Evolutionary conservation across 2,329 filamentous ascomycete species (phyloP), one percentile per base, ranked within the genome.

Genomic region (Cladobotryum protrusum): DNA sequence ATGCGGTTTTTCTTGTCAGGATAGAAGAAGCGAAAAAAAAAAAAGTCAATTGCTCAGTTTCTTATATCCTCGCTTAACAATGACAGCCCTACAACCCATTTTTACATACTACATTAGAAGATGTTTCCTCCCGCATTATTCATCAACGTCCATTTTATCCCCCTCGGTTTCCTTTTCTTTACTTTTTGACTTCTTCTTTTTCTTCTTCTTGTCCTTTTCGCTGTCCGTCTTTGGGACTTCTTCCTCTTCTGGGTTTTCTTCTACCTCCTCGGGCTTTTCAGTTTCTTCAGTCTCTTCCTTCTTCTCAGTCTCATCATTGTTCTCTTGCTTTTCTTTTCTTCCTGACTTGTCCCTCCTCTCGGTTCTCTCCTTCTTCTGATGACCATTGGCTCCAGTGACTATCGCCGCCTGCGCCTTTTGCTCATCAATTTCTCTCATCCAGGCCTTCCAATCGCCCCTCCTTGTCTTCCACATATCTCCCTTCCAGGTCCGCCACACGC

Each of bases 401-500:
- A 56, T 54, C 32, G 55, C 48, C 20, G 36, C 36, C n/a, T 45
- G 52, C 17, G 60, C 53, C 43, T 58, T 47, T 8, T 50, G 52
- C 17, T 55, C 56, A 37, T 62, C 61, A 15, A 73, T 67, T 56
- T 79, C 77, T 64, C 77, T 81, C 52, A 74, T 74, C 76, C 78
- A 81, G 3, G 67, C 59, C 54, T 79, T 75, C 79, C 79, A 83
- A 44, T 81, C 78, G 14, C 67, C 63, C 44, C 72, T 64, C 39
- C 74, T 67, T 43, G 73, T 74, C 59, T 73, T 76, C 77, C 78
- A 82, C 62, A 75, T 61, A 53, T 82, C 79, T 12, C 78, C 78
- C 62, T 74, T 76, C 78, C 79, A 82, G 35, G 68, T 69, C 20
- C 76, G 69, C 79, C 79, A 82, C 8, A 79, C 76, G 49, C 72